Conservation (phyloP, 2,329 filamentous ascomycete genomes). For the Fusarium guadeloupense region DNA sequence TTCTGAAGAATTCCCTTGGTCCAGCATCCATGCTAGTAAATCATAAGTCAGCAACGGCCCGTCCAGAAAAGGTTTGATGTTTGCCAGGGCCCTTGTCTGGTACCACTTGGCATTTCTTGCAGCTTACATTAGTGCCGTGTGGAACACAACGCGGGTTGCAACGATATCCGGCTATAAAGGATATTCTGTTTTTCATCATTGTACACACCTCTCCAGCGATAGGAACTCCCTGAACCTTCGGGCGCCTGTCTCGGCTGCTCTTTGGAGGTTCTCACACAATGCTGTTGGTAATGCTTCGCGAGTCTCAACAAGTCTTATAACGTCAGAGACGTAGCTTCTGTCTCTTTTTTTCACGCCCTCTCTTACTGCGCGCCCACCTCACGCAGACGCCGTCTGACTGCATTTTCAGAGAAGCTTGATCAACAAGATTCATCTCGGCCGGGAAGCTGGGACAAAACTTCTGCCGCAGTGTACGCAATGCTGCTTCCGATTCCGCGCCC, state of each 20-base stretch:
- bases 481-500: conserved; percentile 27
- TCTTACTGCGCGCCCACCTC: conserved; percentile 10
- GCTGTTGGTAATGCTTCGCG: not conserved
- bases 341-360: conserved; percentile 21
- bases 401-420: conserved; percentile 23
- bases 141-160: conserved; percentile 8
- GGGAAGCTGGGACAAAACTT: conserved; percentile 13
- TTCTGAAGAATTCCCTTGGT: not conserved
- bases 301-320: not conserved
- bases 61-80: conserved; percentile 20
- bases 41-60: conserved; percentile 28
- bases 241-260: not conserved
- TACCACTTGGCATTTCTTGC: conserved; percentile 37
- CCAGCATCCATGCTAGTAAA: conserved; percentile 11
- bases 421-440: conserved; percentile 31
- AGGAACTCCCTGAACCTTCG: not conserved
- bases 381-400: conserved; percentile 22
- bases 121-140: conserved; percentile 33
- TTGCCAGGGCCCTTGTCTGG: conserved; percentile 26
- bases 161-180: conserved; percentile 15
- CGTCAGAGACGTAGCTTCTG: not conserved
- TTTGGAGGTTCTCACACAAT: not conserved
- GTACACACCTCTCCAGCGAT: not conserved
- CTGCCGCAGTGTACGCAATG: conserved; percentile 14
- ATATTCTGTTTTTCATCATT: not conserved